phyloP scores from a whole-genome alignment of 257 asterid genomes.

The Thymus quinquecostatus region DNA sequence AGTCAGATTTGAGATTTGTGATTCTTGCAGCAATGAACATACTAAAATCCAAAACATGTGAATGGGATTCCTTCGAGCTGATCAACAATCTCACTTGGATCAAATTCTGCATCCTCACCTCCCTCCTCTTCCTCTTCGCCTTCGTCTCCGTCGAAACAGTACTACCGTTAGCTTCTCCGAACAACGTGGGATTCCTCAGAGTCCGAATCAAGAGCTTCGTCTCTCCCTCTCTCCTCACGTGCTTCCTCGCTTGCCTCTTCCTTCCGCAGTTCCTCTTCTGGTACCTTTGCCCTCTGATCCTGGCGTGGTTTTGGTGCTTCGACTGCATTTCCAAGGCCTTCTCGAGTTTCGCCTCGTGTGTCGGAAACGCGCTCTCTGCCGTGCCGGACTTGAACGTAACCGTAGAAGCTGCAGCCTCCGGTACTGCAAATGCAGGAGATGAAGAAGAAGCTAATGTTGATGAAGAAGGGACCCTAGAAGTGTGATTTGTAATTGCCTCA shows the following conservation, averaged over 20 bases:
- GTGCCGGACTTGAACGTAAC: constrained; percentile 19
- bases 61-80: constrained; percentile 36
- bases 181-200: constrained; percentile 15
- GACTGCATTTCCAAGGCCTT: constrained; percentile 7
- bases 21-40: too few relatives aligned
- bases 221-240: constrained; percentile 24
- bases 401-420: background rate
- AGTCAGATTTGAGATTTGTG: too few relatives aligned
- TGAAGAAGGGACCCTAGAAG: background rate
- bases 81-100: constrained; percentile 24
- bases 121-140: constrained; percentile 27
- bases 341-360: background rate
- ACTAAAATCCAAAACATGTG: constrained; percentile 29
- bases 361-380: background rate
- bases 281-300: constrained; percentile 32
- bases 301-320: constrained; percentile 16
- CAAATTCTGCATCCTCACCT: constrained; percentile 27
- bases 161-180: background rate
- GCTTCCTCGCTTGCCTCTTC: constrained; percentile 29
- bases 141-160: constrained; percentile 26
- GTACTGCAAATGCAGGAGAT: background rate
- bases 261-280: constrained; percentile 38
- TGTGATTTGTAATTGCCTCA: background rate
- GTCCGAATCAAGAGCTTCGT: constrained; percentile 24
- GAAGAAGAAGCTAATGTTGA: background rate